Conservation (phyloP, 257 asterid genomes). For the Nicotiana tomentosiformis region DNA sequence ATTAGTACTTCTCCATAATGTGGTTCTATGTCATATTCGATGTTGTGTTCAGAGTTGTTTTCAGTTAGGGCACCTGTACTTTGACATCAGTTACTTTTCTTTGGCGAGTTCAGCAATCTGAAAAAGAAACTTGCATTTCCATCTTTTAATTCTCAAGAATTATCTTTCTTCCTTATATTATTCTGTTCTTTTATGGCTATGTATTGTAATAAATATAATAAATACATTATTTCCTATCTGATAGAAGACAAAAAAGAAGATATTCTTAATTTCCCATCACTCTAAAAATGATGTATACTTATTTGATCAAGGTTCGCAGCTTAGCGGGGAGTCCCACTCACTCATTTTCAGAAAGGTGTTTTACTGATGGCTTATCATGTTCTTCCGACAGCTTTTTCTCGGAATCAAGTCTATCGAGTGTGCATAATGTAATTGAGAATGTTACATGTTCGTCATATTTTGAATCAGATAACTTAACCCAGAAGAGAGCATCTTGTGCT, state of each 20-base stretch:
- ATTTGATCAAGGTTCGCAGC: slow-evolving; percentile 33
- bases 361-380: slow-evolving; percentile 39
- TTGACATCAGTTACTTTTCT: neutral
- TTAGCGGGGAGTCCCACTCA: slow-evolving; percentile 37
- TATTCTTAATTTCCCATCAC: neutral
- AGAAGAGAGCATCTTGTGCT: slow-evolving; percentile 12
- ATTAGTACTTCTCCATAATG: neutral
- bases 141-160: neutral
- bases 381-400: slow-evolving; percentile 40
- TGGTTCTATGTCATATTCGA: neutral
- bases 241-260: neutral
- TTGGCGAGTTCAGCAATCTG: neutral
- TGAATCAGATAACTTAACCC: slow-evolving; percentile 20
- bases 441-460: slow-evolving; percentile 20
- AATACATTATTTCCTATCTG: neutral
- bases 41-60: neutral
- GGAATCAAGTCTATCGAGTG: slow-evolving; percentile 24
- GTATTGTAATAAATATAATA: neutral
- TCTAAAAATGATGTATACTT: neutral
- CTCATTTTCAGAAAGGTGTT: slow-evolving; percentile 33
- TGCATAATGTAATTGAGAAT: slow-evolving; percentile 19
- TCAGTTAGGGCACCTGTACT: neutral
- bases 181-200: neutral
- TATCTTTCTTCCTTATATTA: neutral
- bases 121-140: neutral